A percentile compares a stretch with the other conserved stretches of the same genome.
phyloP scores from a whole-genome alignment of 2,329 filamentous ascomycete genomes.

The Endocalyx cinctus region DNA sequence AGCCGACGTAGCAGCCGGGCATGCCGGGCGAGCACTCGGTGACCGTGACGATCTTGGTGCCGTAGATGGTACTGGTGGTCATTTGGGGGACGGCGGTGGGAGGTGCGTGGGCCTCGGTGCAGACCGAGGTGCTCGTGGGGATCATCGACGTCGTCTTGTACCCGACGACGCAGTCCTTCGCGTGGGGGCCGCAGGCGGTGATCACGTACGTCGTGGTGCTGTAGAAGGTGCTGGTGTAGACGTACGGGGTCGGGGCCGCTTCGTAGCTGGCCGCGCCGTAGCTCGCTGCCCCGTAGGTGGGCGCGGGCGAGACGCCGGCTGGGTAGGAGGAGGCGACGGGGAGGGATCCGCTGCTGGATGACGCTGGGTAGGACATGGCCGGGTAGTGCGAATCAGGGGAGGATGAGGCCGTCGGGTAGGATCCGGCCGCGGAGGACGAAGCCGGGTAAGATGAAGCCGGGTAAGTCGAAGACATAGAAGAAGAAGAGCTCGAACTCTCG shows the following conservation, averaged over 20 bases:
- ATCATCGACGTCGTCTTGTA: slow-evolving; percentile 24
- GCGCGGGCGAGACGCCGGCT: too few relatives aligned
- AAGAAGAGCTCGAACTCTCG: slow-evolving; percentile 7
- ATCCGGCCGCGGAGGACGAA: too few relatives aligned
- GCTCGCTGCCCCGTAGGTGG: too few relatives aligned
- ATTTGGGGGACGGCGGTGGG: slow-evolving; percentile 4
- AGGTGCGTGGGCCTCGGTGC: slow-evolving; percentile 11
- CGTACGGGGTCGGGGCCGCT: background rate
- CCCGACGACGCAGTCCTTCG: slow-evolving; percentile 43
- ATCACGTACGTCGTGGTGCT: slow-evolving; percentile 48
- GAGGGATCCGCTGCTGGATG: too few relatives aligned
- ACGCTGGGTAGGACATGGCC: too few relatives aligned
- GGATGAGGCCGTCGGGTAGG: too few relatives aligned
- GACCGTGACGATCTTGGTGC: slow-evolving; percentile 48
- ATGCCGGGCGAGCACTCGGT: slow-evolving; percentile 49
- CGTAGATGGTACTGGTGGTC: slow-evolving; percentile 33
- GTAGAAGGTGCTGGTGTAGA: slow-evolving; percentile 32
- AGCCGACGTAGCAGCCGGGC: slow-evolving; percentile 42
- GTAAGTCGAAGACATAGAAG: too few relatives aligned
- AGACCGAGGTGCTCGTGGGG: slow-evolving; percentile 30
- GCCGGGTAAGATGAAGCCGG: too few relatives aligned
- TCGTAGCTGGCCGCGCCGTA: too few relatives aligned
- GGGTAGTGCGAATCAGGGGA: too few relatives aligned
- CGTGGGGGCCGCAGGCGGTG: slow-evolving; percentile 48
- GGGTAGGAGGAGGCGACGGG: too few relatives aligned